Evolutionary conservation across 2,329 filamentous ascomycete species (phyloP), one percentile per base, ranked within the genome.

Genomic region (Paraconiothyrium brasiliense): DNA sequence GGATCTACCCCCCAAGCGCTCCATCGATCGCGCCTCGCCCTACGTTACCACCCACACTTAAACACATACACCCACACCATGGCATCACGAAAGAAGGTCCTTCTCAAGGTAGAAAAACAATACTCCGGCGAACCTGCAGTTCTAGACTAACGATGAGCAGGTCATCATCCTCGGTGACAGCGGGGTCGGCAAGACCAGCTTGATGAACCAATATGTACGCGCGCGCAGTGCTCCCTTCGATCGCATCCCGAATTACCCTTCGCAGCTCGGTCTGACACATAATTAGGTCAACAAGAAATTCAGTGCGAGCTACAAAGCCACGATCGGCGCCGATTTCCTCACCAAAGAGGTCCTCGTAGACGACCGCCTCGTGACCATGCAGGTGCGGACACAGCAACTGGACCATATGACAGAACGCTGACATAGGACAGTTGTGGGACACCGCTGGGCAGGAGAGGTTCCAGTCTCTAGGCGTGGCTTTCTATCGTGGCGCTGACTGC

Each of bases 121-220:
- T 57, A 60, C 10, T 7, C 4, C 2, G 5, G 6, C 11, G 1
- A 20, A 24, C 20, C n/a, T 13, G 11, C 4, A 39, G 14, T 41
- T 3, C 39, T 8, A 32, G 3, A 48, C 69, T 75, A 56, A 75
- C 57, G 62, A 57, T 54, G 32, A 52, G 37, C 59, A 98, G 94
- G 94, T 99, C 77, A 99, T 99, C 77, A 98, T 99, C 83, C 90
- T 99, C 72, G 95, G 95, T 74, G 95, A 99, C 82, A 98, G 94
- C 82, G 95, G 95, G 83, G 95, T 99, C 66, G 95, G 95, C 80
- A 99, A 99, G 87, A 99, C 95, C 64, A 97, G 93, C 82, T 89
- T 99, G 88, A 99, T 99, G 95, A 99, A 99, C 84, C 95, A 99
- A 98, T 99, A 98, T 92, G 95, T 98, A 89, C 80, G 92, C 35